Base-by-base conservation (phyloP, 2,329 filamentous ascomycete genomes). In the Diaporthe citriasiana region DNA sequence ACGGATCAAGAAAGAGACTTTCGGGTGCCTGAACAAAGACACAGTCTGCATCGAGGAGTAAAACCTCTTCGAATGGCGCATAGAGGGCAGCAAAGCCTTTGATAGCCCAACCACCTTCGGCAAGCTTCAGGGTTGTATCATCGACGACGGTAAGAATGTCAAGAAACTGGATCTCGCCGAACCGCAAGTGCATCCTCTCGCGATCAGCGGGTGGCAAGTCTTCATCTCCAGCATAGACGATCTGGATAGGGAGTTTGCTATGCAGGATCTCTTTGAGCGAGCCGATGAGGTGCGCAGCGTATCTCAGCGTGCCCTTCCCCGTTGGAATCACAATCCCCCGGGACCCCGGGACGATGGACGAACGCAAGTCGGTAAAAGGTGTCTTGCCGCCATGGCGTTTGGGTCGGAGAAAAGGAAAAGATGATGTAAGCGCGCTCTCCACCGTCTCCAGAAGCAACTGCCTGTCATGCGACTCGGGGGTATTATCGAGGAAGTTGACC, bases 361-460 rank as follows among this genome's bases (percentile, higher is more conserved):
- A 83, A 85, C 8, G 81, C 74, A 35, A 82, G 81, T 10, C 84
- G 78, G 38, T 74, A 71, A 63, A 82, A 82, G 0, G 71, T 22
- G 33, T 38, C 77, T 59, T 80, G 78, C 73, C 84, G 81, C 80
- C 81, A 83, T 0, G 85, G 73, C 4, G 84, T 76, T 25, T 84
- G 77, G 72, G 85, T 83, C 25, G 38, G 3, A 60, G 7, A n/a
- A 25, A 73, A 85, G 85, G 3, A 85, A 78, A 0, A 82, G 72
- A 0, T 78, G 81, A 1, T 84, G 83, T 0, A 79, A 80, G 0
- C 81, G 76, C 25, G 25, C 13, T 42, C 22, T 60, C 38, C 17
- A 60, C 13, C 6, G 35, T n/a, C n/a, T 60, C 56, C 3, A 42
- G 35, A 6, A 42, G n/a, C 0, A 15, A 13, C 1, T 19, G 13